These are phyloP conservation scores for Aspergillus quadrilineatus DNA, from an alignment of 2,329 filamentous ascomycete genomes.

Conservation along the genomic window DNA sequence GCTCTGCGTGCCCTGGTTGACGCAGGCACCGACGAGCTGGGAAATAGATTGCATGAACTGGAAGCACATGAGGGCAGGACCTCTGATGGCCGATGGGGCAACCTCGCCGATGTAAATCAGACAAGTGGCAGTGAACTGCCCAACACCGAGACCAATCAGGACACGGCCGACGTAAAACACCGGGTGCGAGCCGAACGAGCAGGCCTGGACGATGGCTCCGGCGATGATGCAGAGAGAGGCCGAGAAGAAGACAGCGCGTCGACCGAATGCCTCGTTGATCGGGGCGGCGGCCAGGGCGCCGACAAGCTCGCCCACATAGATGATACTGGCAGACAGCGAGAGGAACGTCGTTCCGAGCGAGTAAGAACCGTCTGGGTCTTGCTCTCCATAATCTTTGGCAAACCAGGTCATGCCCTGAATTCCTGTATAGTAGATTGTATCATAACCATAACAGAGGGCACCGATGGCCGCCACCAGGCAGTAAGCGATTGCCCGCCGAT, in stretches of 20 bases:
- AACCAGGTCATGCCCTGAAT: slow-evolving; percentile 30
- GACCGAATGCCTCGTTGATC: slow-evolving; percentile 39
- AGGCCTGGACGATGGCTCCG: slow-evolving; percentile 30
- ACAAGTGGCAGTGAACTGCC: slow-evolving; percentile 33
- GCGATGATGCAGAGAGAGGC: slow-evolving; percentile 36
- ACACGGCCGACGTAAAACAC: slow-evolving; percentile 31
- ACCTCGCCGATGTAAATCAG: slow-evolving; percentile 36
- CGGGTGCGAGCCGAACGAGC: slow-evolving; percentile 19
- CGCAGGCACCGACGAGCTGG: slow-evolving; percentile 29
- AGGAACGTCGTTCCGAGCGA: slow-evolving; percentile 26
- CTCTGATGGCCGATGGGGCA: slow-evolving; percentile 26
- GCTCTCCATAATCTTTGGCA: slow-evolving; percentile 25
- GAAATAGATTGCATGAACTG: slow-evolving; percentile 33
- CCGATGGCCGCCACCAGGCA: slow-evolving; percentile 29
- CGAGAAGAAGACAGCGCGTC: slow-evolving; percentile 36
- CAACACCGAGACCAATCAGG: slow-evolving; percentile 31
- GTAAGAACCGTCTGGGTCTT: slow-evolving; percentile 20
- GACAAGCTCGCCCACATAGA: slow-evolving; percentile 43
- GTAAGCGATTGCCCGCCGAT: slow-evolving; percentile 28
- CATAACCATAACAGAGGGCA: slow-evolving; percentile 30
- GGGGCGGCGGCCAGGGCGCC: slow-evolving; percentile 38
- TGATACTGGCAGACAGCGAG: slow-evolving; percentile 39
- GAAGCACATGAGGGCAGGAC: slow-evolving; percentile 31
- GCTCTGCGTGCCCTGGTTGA: slow-evolving; percentile 30
- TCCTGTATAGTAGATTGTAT: slow-evolving; percentile 32